Conservation (phyloP, 257 asterid genomes). For the Mitragyna speciosa region DNA sequence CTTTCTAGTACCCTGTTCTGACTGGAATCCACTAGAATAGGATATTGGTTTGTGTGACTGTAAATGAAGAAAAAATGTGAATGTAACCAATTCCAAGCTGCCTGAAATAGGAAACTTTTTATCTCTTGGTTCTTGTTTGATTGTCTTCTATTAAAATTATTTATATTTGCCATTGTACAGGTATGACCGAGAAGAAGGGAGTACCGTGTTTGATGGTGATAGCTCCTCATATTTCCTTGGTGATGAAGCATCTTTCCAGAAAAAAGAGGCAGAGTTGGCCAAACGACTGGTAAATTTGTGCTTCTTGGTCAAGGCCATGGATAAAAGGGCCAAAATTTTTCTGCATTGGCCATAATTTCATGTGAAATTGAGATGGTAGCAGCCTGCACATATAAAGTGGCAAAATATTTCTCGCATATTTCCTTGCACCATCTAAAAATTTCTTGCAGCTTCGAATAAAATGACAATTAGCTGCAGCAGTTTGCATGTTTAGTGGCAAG, state of each 20-base stretch:
- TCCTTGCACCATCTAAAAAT: neutral
- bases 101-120: neutral
- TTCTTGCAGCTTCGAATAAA: no score
- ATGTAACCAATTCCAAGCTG: neutral
- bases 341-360: neutral
- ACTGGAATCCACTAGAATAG: neutral
- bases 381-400: neutral
- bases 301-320: neutral
- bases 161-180: slow-evolving; percentile 38
- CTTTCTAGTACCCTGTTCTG: neutral
- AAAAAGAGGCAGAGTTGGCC: slow-evolving; percentile 86
- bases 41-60: neutral
- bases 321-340: neutral
- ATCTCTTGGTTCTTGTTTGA: slow-evolving; percentile 34
- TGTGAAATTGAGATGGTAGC: neutral
- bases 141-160: slow-evolving; percentile 6
- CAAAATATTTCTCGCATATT: neutral
- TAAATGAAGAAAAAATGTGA: neutral
- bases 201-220: slow-evolving; percentile 61
- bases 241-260: slow-evolving; percentile 87
- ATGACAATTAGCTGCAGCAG: neutral
- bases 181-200: slow-evolving; percentile 96
- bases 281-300: slow-evolving; percentile 65
- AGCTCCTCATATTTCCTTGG: slow-evolving; percentile 76
- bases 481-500: neutral